phyloP scores from a whole-genome alignment of 805 yeast genomes.

The Metahyphopichia silvanorum region DNA sequence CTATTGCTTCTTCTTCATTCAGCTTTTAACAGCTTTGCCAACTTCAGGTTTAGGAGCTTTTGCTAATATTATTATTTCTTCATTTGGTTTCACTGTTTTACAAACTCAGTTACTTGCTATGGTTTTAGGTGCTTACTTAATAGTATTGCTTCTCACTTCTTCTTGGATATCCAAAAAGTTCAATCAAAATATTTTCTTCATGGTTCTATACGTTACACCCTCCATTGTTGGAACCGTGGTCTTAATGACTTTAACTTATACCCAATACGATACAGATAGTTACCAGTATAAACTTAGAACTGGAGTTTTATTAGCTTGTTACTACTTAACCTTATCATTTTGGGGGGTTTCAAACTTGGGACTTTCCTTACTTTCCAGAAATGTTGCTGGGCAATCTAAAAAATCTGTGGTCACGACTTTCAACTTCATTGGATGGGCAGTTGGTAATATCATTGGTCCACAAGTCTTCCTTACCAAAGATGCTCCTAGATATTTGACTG shows the following conservation, averaged over 20 bases:
- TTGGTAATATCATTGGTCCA: slow-evolving; percentile 27
- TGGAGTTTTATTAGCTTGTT: slow-evolving; percentile 22
- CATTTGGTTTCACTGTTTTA: slow-evolving; percentile 31
- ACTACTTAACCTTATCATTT: slow-evolving; percentile 26
- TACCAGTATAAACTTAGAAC: slow-evolving; percentile 1
- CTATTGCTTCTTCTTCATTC: slow-evolving; percentile 17
- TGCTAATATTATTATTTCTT: slow-evolving; percentile 22
- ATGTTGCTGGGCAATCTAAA: slow-evolving; percentile 21
- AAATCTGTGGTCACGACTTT: slow-evolving; percentile 17
- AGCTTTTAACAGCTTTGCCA: slow-evolving; percentile 27
- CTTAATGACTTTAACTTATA: slow-evolving; percentile 11
- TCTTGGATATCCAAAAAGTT: slow-evolving; percentile 8
- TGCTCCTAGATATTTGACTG: slow-evolving; percentile 22
- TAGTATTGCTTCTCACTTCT: slow-evolving; percentile 9
- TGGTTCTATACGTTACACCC: slow-evolving; percentile 15
- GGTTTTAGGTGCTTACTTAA: slow-evolving; percentile 25
- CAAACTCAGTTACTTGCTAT: slow-evolving; percentile 25
- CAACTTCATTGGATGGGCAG: slow-evolving; percentile 23
- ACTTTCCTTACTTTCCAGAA: slow-evolving; percentile 20
- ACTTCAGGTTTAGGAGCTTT: slow-evolving; percentile 26
- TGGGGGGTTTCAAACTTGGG: slow-evolving; percentile 27
- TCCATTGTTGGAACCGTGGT: slow-evolving; percentile 25
- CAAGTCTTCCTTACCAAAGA: slow-evolving; percentile 18
- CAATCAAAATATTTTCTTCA: slow-evolving; percentile 13
- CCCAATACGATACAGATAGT: slow-evolving; percentile 10